phyloP scores from a whole-genome alignment of 2,329 filamentous ascomycete genomes.

The Mollisia scopiformis region DNA sequence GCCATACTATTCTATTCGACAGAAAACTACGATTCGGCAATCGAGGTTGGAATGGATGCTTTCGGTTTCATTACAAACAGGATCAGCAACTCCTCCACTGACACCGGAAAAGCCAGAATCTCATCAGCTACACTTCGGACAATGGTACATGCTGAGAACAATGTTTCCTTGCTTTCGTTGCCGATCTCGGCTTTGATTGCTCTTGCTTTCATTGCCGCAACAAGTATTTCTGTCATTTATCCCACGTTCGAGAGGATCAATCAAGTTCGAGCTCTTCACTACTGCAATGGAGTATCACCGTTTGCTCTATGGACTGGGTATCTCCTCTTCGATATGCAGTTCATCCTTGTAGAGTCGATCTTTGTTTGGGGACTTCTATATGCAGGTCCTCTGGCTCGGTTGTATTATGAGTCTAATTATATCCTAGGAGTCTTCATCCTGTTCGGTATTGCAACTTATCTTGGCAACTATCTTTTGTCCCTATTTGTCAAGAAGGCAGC shows the following conservation, averaged over 20 bases:
- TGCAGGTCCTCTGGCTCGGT: constrained; percentile 16
- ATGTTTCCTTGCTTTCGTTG: constrained; percentile 13
- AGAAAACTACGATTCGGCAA: not conserved
- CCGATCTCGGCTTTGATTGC: constrained; percentile 26
- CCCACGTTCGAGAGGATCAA: constrained; percentile 31
- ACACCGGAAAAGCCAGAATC: constrained; percentile 16
- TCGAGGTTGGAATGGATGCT: constrained; percentile 9
- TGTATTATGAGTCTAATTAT: constrained; percentile 28
- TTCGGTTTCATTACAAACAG: constrained; percentile 29
- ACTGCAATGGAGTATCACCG: constrained; percentile 33
- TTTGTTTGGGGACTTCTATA: constrained; percentile 29
- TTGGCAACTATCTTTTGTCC: constrained; percentile 31
- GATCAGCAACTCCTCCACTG: constrained; percentile 25
- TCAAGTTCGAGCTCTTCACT: constrained; percentile 31
- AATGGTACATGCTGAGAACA: constrained; percentile 18
- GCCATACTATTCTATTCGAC: constrained; percentile 24
- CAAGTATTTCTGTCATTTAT: constrained; percentile 32
- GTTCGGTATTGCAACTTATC: constrained; percentile 33
- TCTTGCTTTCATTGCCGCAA: constrained; percentile 28
- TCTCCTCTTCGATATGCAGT: constrained; percentile 31
- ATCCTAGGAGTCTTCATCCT: constrained; percentile 30
- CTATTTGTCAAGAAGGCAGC: constrained; percentile 31
- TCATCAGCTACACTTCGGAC: constrained; percentile 15
- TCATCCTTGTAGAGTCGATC: constrained; percentile 29
- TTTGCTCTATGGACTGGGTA: constrained; percentile 33